Evolutionary conservation across 164 flowering plant genomes (phyloP), one percentile per base, ranked within the genome.

Genomic region (Aristolochia californica): DNA sequence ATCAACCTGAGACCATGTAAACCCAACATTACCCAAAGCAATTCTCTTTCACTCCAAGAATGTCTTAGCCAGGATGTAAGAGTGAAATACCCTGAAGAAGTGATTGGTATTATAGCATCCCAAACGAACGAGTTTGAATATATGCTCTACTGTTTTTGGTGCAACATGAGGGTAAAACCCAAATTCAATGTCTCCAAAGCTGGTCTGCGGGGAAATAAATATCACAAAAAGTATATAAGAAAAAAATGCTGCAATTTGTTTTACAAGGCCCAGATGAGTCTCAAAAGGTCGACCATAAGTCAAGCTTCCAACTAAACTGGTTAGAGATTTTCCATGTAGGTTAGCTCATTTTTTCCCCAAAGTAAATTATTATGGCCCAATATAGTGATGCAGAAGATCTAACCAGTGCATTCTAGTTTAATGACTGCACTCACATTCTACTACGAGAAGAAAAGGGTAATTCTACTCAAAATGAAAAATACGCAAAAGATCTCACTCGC

Each of bases 31-130:
- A 55, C 45, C 16, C n/a, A 66, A 54, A 53, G 13, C 53, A 58
- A 28, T 27, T 28, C 25, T 48, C 24, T 18, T 22, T 18, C 54
- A 18, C 21, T 18, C 24, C 18, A 11, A 11, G 4, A 2, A 51
- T 18, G 21, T 22, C 23, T 4, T 51, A 24, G 4, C 20, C 22
- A 4, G 25, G 13, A n/a, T 14, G 4, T 22, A 20, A 21, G 15
- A 49, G 45, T 47, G 9, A 13, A 60, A 43, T 81, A 91, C 96
- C 98, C 98, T 75, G 64, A 88, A 88, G 68, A 88, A 93, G 63
- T 88, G 97, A 65, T 93, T 88, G 62, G 98, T 93, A 60, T 93
- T 88, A 57, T 77, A 93, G 70, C 98, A 57, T 44, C 97, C 95
- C 65, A 93, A 63, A 14, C 95, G 93, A 59, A 87, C 96, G 56